phyloP scores from a whole-genome alignment of 768 basidiomycete genomes.

The Russula foetens region DNA sequence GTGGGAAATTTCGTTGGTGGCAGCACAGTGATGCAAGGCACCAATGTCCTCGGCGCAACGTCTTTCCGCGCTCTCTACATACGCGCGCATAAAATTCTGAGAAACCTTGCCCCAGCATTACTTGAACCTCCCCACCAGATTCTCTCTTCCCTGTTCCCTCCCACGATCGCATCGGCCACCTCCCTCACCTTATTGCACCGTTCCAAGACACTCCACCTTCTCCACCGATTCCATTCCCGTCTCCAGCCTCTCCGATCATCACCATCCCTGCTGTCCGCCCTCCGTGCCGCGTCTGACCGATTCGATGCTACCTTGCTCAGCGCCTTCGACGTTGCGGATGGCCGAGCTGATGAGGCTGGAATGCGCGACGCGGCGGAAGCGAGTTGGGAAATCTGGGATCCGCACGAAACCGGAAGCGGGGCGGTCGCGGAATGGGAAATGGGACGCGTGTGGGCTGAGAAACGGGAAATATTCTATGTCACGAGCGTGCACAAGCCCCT shows the following conservation, averaged over 20 bases:
- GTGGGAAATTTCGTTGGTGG: constrained; percentile 42
- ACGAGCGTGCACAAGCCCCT: constrained; percentile 69
- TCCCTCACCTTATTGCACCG: constrained; percentile 28
- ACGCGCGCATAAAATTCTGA: constrained; percentile 57
- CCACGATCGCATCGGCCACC: constrained; percentile 27
- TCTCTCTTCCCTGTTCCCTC: constrained; percentile 47
- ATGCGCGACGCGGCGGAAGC: constrained; percentile 81
- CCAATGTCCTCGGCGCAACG: constrained; percentile 30
- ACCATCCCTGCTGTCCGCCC: constrained; percentile 49
- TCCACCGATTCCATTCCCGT: constrained; percentile 68
- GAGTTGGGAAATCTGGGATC: constrained; percentile 76
- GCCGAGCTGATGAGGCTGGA: constrained; percentile 53
- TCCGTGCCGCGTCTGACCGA: constrained; percentile 75
- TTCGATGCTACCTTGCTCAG: constrained; percentile 84
- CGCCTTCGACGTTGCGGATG: constrained; percentile 84
- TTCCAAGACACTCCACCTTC: constrained; percentile 52
- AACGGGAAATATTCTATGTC: constrained; percentile 90
- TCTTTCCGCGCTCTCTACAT: constrained; percentile 51
- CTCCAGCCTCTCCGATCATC: constrained; percentile 69
- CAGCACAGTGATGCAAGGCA: constrained; percentile 26
- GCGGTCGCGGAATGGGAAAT: constrained; percentile 72
- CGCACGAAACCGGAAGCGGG: constrained; percentile 25
- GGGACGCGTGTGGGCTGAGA: constrained; percentile 93
- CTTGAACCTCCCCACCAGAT: constrained; percentile 58
- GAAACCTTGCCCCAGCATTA: constrained; percentile 49